Conservation (phyloP, 1,284 basidiomycete genomes). For the Gomphus bonarii region DNA sequence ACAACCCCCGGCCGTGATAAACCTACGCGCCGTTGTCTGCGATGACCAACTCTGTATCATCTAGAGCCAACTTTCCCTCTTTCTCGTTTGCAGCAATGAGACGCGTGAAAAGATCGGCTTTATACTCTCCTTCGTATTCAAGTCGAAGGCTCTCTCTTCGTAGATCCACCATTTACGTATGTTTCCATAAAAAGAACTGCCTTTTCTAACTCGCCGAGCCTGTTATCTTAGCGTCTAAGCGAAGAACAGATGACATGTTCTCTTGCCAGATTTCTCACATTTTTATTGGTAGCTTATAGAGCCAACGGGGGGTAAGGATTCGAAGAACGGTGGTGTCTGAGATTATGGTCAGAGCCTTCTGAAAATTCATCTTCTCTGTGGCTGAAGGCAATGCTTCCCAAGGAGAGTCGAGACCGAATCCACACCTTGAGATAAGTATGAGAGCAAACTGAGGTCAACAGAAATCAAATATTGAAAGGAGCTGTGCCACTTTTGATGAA, state of each 20-base stretch:
- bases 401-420: conserved; percentile 18
- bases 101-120: conserved; percentile 33
- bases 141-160: background rate
- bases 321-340: conserved; percentile 17
- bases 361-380: conserved; percentile 2
- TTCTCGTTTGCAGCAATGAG: conserved; percentile 41
- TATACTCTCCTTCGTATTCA: background rate
- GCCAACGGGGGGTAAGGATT: conserved; percentile 20
- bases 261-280: background rate
- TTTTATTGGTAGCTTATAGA: conserved; percentile 14
- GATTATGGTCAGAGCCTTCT: conserved; percentile 12
- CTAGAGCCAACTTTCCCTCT: conserved; percentile 30
- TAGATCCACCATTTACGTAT: background rate
- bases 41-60: conserved; percentile 43
- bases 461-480: no score
- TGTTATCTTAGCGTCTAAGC: background rate
- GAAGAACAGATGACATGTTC: background rate
- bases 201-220: background rate
- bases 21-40: no score
- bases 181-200: background rate
- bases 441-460: conserved; percentile 18
- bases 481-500: no score
- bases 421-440: conserved; percentile 19
- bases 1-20: no score
- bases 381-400: conserved; percentile 16